A percentile compares a stretch with the other conserved stretches of the same genome.
phyloP scores from a whole-genome alignment of 306 rosid genomes.

The Malus fusca region DNA sequence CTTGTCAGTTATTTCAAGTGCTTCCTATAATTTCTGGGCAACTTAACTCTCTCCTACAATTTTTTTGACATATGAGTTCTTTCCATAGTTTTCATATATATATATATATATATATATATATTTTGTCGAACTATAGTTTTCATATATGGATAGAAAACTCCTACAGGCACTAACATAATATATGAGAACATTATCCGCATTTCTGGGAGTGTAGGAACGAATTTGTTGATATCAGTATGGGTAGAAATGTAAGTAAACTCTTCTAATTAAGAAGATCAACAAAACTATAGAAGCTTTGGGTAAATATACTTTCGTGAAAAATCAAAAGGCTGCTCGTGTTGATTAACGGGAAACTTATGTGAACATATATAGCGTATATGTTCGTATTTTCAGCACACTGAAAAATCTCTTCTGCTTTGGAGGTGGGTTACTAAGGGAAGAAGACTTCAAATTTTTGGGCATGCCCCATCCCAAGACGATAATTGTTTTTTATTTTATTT shows the following conservation, averaged over 20 bases:
- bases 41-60: conserved; percentile 71
- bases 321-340: no score
- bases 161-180: conserved; percentile 32
- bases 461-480: no score
- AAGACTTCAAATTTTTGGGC: no score
- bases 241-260: background rate
- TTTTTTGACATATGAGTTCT: conserved; percentile 92
- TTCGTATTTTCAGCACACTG: no score
- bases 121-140: conserved; percentile 40
- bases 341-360: no score
- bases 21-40: conserved; percentile 78
- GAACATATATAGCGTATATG: no score
- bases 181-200: background rate
- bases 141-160: conserved; percentile 81
- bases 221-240: background rate
- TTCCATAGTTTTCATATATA: conserved; percentile 78
- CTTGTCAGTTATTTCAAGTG: conserved; percentile 35
- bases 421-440: no score
- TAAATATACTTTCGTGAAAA: no score
- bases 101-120: conserved; percentile 33
- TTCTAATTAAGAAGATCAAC: background rate
- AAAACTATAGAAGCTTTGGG: background rate
- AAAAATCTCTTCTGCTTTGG: no score
- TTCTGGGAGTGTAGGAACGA: background rate
- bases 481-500: no score